phyloP scores from a whole-genome alignment of 257 asterid genomes.

The Cynanchum wilfordii region DNA sequence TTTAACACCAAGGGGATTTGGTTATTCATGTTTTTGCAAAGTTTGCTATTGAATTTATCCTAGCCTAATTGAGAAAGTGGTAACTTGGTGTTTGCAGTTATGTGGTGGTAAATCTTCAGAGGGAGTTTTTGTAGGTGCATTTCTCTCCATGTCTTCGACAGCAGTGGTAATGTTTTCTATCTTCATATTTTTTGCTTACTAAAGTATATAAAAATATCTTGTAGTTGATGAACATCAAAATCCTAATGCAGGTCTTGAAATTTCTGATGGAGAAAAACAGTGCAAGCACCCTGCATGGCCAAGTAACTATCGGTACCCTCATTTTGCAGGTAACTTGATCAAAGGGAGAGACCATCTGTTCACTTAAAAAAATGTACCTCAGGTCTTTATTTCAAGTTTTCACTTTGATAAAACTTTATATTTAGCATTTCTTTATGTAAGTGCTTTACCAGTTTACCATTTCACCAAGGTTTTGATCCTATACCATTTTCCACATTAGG shows the following conservation, averaged over 20 bases:
- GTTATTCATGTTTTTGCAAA: not conserved
- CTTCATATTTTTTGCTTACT: slow-evolving; percentile 26
- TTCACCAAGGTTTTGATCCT: not conserved
- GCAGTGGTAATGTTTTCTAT: slow-evolving; percentile 71
- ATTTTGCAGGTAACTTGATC: slow-evolving; percentile 74
- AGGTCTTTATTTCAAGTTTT: not conserved
- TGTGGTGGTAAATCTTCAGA: slow-evolving; percentile 95
- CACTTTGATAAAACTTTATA: not conserved
- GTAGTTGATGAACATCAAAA: slow-evolving; percentile 1
- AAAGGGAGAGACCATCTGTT: not conserved
- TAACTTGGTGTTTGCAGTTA: slow-evolving; percentile 50
- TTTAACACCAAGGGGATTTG: not conserved
- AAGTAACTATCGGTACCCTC: slow-evolving; percentile 93
- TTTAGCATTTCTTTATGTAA: not conserved
- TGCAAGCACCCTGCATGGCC: slow-evolving; percentile 87
- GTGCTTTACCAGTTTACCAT: not conserved
- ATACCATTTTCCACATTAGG: not conserved
- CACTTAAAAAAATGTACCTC: not conserved
- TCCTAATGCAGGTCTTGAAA: slow-evolving; percentile 38
- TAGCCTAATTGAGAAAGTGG: slow-evolving; percentile 7
- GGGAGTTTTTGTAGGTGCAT: slow-evolving; percentile 92
- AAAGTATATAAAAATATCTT: not conserved
- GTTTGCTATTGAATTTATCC: not conserved
- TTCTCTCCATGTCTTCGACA: slow-evolving; percentile 97
- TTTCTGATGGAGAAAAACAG: slow-evolving; percentile 88